Conservation (phyloP, 2,329 filamentous ascomycete species). For the Cadophora luteo-olivacea region DNA sequence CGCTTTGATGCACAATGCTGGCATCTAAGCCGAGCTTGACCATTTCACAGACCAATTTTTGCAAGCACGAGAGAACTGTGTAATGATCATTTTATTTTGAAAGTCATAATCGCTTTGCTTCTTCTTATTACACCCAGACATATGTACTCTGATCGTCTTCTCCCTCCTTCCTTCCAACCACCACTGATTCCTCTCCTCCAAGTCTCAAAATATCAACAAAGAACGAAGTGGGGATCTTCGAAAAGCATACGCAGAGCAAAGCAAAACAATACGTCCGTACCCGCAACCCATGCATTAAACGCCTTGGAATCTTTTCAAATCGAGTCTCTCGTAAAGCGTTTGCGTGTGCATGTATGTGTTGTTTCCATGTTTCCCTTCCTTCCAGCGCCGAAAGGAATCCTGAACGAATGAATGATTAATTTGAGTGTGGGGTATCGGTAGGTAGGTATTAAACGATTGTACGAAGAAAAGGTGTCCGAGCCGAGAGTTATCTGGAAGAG, state of each 20-base stretch:
- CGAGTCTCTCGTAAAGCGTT: conserved; percentile 3
- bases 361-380: no score
- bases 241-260: background rate
- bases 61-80: no score
- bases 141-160: background rate
- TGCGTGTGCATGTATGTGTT: background rate
- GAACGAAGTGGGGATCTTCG: conserved; percentile 23
- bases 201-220: conserved; percentile 1
- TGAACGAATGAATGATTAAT: background rate
- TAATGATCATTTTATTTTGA: background rate
- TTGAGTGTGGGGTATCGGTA: conserved; percentile 4
- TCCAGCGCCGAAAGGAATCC: no score
- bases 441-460: conserved; percentile 14
- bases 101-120: background rate
- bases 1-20: no score
- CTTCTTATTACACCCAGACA: background rate
- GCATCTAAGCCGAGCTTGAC: no score
- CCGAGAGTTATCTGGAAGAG: background rate
- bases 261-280: background rate
- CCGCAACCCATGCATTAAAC: conserved; percentile 23
- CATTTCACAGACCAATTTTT: no score
- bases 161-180: background rate
- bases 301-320: conserved; percentile 11
- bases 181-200: background rate
- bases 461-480: background rate